Percentiles rank a stretch among this genome's conserved stretches.
Evolutionary conservation across 1,139 yeast species (phyloP).

Genomic region (Yamadazyma songkhlaensis): DNA sequence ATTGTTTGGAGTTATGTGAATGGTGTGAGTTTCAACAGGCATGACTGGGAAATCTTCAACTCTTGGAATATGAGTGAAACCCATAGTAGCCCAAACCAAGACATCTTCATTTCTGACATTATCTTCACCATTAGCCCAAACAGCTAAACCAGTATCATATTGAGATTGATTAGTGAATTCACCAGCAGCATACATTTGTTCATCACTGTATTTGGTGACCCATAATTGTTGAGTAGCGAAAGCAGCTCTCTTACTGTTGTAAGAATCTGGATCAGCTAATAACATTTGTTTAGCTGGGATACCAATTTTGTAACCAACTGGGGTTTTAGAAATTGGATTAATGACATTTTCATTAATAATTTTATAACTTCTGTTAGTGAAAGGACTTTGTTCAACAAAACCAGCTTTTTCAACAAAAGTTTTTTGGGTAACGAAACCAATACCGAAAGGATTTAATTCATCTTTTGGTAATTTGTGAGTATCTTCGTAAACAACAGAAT

Average conservation of each 20-base stretch:
- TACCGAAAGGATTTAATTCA: constrained; percentile 64
- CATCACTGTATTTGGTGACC: constrained; percentile 72
- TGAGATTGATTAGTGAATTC: constrained; percentile 77
- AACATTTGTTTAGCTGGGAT: constrained; percentile 79
- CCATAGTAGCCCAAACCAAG: constrained; percentile 86
- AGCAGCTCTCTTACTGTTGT: constrained; percentile 63
- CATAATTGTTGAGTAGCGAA: constrained; percentile 74
- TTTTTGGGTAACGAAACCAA: constrained; percentile 70
- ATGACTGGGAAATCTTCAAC: constrained; percentile 92
- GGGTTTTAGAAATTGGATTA: constrained; percentile 72
- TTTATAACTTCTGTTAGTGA: constrained; percentile 74
- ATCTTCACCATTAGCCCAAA: constrained; percentile 68
- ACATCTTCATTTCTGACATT: constrained; percentile 75
- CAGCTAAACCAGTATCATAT: constrained; percentile 59
- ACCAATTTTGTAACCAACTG: constrained; percentile 78
- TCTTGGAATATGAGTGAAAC: constrained; percentile 84
- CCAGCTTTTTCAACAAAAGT: constrained; percentile 70
- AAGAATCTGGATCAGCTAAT: constrained; percentile 62
- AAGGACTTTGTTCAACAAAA: constrained; percentile 70
- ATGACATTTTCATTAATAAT: constrained; percentile 74
- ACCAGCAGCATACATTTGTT: constrained; percentile 72
- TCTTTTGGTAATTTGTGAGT: constrained; percentile 61
- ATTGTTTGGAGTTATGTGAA: constrained; percentile 69
- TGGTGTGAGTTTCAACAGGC: constrained; percentile 78
- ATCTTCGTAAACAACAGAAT: constrained; percentile 76